Base-by-base conservation (phyloP, 805 yeast genomes). In the Monosporozyma aerobia region DNA sequence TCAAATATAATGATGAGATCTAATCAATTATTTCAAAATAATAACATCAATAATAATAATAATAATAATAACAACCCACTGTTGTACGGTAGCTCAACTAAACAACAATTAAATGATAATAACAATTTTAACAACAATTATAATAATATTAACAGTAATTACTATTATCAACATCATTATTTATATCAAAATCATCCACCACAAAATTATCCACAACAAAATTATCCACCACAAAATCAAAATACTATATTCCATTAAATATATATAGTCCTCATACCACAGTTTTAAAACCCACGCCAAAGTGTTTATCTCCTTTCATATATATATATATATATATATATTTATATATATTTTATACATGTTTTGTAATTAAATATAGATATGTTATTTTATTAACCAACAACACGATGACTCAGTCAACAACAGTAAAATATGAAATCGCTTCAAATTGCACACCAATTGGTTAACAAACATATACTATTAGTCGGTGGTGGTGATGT, bases 401-500 rank as follows among this genome's bases (percentile, higher is more conserved):
- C 27, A 16, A 22, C 9, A 23, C n/a, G 23, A 30, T 27, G 11
- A 44, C 16, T 7, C 19, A 44, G 9, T 11, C 19, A 43, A 43
- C 16, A 5, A 4, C 5, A 37, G 6, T 3, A 11, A 37, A 57
- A 54, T 60, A 52, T 53, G 27, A 54, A 55, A 27, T 65, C 68
- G 13, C 53, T 68, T 35, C 61, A 61, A 50, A 49, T 68, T 23
- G 69, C 70, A 1, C 69, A 67, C 50, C 58, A 63, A 50, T 49
- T 69, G 11, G 50, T 53, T 9, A 60, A 53, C 19, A 57, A 57
- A 41, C 55, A 63, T 44, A 61, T 69, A 3, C 53, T 69, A 14
- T 49, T 69, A 9, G 62, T 69, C 14, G 72, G 72, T 9, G 70
- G 63, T 19, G 72, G 72, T n/a, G 68, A 62, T 40, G 70, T 69